phyloP scores from a whole-genome alignment of 2,329 filamentous ascomycete genomes.

The Aspergillus vadensis region DNA sequence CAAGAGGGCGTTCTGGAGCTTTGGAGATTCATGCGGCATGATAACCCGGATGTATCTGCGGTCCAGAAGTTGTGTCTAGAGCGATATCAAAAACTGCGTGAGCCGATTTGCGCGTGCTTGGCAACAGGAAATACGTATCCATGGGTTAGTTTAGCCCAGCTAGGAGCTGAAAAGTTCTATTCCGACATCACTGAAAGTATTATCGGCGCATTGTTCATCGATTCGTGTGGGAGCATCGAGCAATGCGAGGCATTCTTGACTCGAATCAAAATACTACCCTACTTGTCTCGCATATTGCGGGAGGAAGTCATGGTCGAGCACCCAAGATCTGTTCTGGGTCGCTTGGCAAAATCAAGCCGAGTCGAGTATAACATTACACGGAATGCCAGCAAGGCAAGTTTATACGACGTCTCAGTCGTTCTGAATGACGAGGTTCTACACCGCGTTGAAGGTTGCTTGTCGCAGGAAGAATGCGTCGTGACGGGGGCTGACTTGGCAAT shows the following conservation, averaged over 20 bases:
- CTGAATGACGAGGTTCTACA: not conserved
- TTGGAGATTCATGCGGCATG: conserved; percentile 15
- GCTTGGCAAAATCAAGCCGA: conserved; percentile 8
- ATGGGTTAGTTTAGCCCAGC: conserved; percentile 12
- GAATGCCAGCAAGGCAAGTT: not conserved
- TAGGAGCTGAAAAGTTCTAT: conserved; percentile 15
- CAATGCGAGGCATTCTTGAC: conserved; percentile 10
- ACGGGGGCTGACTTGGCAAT: not conserved
- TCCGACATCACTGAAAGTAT: conserved; percentile 15
- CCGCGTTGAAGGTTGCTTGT: not conserved
- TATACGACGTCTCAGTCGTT: not conserved
- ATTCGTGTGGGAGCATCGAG: conserved; percentile 7
- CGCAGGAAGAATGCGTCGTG: not conserved
- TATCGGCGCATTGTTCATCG: conserved; percentile 14
- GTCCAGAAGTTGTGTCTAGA: conserved; percentile 7
- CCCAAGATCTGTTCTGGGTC: conserved; percentile 5
- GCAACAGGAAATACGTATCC: conserved; percentile 8
- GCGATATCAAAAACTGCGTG: conserved; percentile 9
- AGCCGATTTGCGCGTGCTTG: conserved; percentile 5
- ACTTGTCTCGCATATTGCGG: not conserved
- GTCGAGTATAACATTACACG: conserved; percentile 3
- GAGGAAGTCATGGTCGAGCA: conserved; percentile 6
- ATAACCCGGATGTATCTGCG: conserved; percentile 6
- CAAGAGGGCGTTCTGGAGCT: not conserved
- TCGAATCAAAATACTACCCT: not conserved